Conservation (phyloP, 1,139 yeast species). For the Ogataea hybrid region DNA sequence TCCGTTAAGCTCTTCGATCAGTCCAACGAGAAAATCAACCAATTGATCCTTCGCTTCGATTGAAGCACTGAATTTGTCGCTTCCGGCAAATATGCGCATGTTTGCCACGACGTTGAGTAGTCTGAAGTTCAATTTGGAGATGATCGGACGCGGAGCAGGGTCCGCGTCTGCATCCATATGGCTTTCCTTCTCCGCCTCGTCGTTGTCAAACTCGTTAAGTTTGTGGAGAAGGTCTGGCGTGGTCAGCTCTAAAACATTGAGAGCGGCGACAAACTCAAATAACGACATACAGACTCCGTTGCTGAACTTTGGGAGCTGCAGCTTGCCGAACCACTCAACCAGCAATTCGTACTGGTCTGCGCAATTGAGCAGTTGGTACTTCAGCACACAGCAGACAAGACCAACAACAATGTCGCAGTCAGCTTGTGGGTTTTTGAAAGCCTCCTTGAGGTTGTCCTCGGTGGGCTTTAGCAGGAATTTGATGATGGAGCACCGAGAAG, state of each 20-base stretch:
- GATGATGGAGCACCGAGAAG: constrained; percentile 19
- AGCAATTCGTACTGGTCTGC: constrained; percentile 13
- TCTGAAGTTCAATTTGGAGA: constrained; percentile 26
- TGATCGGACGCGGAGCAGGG: constrained; percentile 9
- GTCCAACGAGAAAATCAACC: constrained; percentile 24
- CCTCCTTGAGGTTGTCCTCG: constrained; percentile 15
- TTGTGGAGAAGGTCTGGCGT: constrained; percentile 16
- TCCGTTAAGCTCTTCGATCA: constrained; percentile 25
- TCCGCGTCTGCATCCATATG: neutral
- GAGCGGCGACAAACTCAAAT: constrained; percentile 26
- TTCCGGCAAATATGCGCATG: constrained; percentile 30
- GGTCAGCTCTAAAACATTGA: constrained; percentile 22
- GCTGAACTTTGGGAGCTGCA: constrained; percentile 24
- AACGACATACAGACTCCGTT: constrained; percentile 22
- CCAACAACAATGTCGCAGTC: constrained; percentile 20
- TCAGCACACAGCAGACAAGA: constrained; percentile 24
- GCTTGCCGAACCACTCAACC: constrained; percentile 20
- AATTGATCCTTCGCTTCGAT: constrained; percentile 21
- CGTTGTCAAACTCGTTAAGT: constrained; percentile 6
- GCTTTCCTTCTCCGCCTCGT: constrained; percentile 5
- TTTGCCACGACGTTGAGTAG: constrained; percentile 27
- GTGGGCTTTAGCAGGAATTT: constrained; percentile 23
- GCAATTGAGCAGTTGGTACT: constrained; percentile 22
- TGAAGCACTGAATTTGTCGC: constrained; percentile 13
- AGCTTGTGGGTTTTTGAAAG: constrained; percentile 16